Evolutionary conservation across 805 yeast genomes (phyloP), one percentile per base, ranked within the genome.

Genomic region (Isabelozyma rhagii): DNA sequence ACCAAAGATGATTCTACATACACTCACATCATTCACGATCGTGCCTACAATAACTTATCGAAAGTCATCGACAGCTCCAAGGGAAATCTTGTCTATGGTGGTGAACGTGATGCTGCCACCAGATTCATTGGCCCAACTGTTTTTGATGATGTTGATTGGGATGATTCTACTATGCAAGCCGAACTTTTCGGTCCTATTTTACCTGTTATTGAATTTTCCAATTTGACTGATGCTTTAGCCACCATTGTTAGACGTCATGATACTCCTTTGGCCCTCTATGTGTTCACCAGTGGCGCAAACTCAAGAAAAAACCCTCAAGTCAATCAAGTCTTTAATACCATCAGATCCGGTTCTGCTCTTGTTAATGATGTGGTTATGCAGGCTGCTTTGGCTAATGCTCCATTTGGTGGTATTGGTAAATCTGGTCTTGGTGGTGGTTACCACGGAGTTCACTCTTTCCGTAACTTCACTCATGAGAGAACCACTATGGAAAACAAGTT

Each of bases 391-490:
- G 51, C 75, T 6, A 75, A 77, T 45, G 81, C 89, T 3, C 97
- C 97, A 25, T 93, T 92, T 68, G 98, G 98, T 34, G 98, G 98
- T 21, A 71, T 92, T 49, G 97, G 97, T 11, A 63, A 63, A 13
- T 89, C 97, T 0, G 98, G 98, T 1, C 36, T 43, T 28, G 71
- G 74, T 50, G 97, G 97, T 9, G 69, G 78, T 34, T 91, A 90
- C 68, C 97, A 91, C 62, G 97, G 97, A 3, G 69, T 67, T 53
- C 75, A 49, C 38, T 61, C 67, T 1, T 74, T 60, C 67, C 57
- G 66, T 31, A 74, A 87, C n/a, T 92, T 92, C 61, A 79, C 90
- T 1, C 96, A 89, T 64, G 81, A 80, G 61, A 79, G 96, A 58
- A 79, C 91, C 0, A 72, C 84, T 2, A 62, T 88, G 55, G 78